Percentiles rank a stretch among this genome's conserved stretches.
Evolutionary conservation across 495 filamentous ascomycete species (phyloP).

Genomic region (Aspergillus conjunctus): DNA sequence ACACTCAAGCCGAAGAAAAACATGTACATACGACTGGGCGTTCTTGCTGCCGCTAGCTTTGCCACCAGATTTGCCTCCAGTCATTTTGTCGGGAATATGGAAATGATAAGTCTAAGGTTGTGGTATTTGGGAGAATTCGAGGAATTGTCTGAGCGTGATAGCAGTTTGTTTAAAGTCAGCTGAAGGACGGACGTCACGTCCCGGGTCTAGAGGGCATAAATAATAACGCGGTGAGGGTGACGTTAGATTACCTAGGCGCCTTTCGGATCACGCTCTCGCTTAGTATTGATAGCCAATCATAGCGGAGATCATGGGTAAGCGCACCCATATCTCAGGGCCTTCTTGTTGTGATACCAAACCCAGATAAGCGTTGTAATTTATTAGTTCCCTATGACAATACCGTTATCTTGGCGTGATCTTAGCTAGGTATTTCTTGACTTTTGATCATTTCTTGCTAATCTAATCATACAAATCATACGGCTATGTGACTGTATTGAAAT

Average conservation of each 20-base stretch:
- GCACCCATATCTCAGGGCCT: slow-evolving; percentile 22
- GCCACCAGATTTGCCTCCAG: slow-evolving; percentile 97
- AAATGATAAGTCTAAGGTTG: too few relatives aligned
- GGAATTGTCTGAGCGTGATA: neutral
- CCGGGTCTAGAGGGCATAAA: slow-evolving; percentile 47
- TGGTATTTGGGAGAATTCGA: slow-evolving; percentile 23
- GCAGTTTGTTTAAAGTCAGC: slow-evolving; percentile 11
- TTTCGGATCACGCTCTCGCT: slow-evolving; percentile 56
- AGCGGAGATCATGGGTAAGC: slow-evolving; percentile 33
- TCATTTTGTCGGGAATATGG: slow-evolving; percentile 96
- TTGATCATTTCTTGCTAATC: slow-evolving; percentile 33
- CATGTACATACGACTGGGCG: slow-evolving; percentile 82
- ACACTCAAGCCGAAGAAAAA: slow-evolving; percentile 24
- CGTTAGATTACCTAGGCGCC: slow-evolving; percentile 42
- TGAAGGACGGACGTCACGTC: slow-evolving; percentile 33
- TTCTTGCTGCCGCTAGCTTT: slow-evolving; percentile 97
- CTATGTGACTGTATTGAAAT: slow-evolving; percentile 51
- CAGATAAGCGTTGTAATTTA: slow-evolving; percentile 36
- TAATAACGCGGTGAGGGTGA: slow-evolving; percentile 50
- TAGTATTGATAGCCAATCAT: slow-evolving; percentile 48
- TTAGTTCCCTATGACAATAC: slow-evolving; percentile 27
- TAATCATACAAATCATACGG: slow-evolving; percentile 58
- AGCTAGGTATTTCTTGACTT: slow-evolving; percentile 18
- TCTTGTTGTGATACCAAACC: slow-evolving; percentile 30
- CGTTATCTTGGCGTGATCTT: slow-evolving; percentile 27